Base-by-base conservation (phyloP, 768 basidiomycete genomes). In the Leccinum olivaceopallidum region DNA sequence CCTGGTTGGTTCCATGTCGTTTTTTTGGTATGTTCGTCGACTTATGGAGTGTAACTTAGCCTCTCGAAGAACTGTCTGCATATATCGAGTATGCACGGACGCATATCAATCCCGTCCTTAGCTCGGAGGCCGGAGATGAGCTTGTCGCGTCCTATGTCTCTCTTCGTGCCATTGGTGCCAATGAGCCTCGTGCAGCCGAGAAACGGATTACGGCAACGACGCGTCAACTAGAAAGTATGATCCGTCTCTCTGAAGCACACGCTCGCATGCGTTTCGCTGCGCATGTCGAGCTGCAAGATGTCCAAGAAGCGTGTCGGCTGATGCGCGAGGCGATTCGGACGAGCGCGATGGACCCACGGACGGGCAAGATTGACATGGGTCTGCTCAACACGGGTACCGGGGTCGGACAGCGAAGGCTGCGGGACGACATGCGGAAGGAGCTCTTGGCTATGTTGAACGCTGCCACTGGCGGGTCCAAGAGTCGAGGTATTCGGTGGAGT, bases 181-280 rank as follows among this genome's bases (percentile, higher is more conserved):
- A 89, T 57, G 96, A 98, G 71, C 88, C 94, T 2, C 87, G 94
- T 18, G 84, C 85, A 1, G 85, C 84, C 61, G 96, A 98, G 75
- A 92, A 92, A 71, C 87, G 96, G 13, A 99, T 99, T 74, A 99
- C 97, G 0, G 97, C 97, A 0, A 98, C 97, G 34, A 98, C 97
- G 0, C 86, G 97, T 53, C 96, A 99, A 74, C 85, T 99, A 16
- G 97, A 99, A 76, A 91, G 89, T 66, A 92, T 99, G 86, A 97
- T 99, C 69, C 90, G 95, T 6, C 85, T 99, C 28, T 89, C 91
- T 0, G 97, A 99, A 76, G 97, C 91, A 1, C 97, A 99, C 71
- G 95, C 97, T 5, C 84, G 95, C 34, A 98, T 98, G 97, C 85
- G 95, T 0, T 90, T 97, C 74, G 90, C 89, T 20, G 81, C 86